A percentile compares a stretch with the other conserved stretches of the same genome.
These are phyloP conservation scores for Citrullus colocynthis DNA, from an alignment of 306 rosid genomes.

Conservation along the genomic window DNA sequence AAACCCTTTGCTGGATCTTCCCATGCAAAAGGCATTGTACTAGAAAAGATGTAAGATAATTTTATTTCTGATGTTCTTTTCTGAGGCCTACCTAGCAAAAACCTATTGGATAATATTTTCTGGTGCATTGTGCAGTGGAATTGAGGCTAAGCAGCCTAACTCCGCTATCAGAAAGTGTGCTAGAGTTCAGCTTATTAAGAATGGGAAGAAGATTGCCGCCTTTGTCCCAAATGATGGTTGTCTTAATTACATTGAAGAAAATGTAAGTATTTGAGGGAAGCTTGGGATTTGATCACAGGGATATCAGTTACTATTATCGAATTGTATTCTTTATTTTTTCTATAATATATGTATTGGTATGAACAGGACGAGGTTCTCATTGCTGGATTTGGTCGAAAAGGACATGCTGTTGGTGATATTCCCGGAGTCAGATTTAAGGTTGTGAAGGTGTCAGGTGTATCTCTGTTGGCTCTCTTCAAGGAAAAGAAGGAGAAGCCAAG, in stretches of 20 bases:
- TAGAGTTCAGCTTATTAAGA: slow-evolving; percentile 50
- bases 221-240: slow-evolving; percentile 65
- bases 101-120: neutral
- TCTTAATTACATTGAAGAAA: slow-evolving; percentile 47
- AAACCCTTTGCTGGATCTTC: slow-evolving; percentile 61
- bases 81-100: neutral
- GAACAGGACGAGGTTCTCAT: slow-evolving; percentile 57
- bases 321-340: neutral
- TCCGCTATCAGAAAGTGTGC: slow-evolving; percentile 65
- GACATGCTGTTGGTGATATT: slow-evolving; percentile 58
- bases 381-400: slow-evolving; percentile 55
- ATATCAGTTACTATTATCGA: neutral
- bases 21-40: slow-evolving; percentile 47
- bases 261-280: slow-evolving; percentile 23
- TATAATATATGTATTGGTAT: neutral
- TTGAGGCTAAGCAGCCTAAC: slow-evolving; percentile 61
- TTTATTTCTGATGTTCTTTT: neutral
- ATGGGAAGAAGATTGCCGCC: slow-evolving; percentile 59
- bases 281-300: neutral
- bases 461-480: slow-evolving; percentile 51
- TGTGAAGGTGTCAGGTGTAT: slow-evolving; percentile 56
- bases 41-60: slow-evolving; percentile 39
- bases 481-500: slow-evolving; percentile 64
- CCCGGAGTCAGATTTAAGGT: slow-evolving; percentile 60
- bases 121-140: slow-evolving; percentile 30